phyloP scores from a whole-genome alignment of 1,284 basidiomycete genomes.

The Termitomyces sp. region DNA sequence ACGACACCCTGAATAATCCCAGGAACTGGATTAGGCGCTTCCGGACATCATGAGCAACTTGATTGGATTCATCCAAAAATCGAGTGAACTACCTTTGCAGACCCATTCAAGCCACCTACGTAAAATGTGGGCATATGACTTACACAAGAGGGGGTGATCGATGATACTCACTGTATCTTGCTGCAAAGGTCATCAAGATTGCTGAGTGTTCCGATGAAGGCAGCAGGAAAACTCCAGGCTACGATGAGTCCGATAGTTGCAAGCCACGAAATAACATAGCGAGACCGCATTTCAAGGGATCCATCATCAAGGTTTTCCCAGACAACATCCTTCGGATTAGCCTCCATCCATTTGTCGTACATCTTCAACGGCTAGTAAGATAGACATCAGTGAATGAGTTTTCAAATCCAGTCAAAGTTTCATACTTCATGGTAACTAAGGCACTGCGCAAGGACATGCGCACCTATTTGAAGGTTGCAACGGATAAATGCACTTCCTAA shows the following conservation, averaged over 20 bases:
- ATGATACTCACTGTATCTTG: conserved; percentile 32
- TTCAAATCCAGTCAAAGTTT: conserved; percentile 1
- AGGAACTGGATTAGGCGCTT: conserved; percentile 43
- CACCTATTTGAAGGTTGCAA: conserved; percentile 76
- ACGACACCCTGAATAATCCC: conserved; percentile 70
- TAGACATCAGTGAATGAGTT: background rate
- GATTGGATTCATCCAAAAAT: background rate
- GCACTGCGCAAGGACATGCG: conserved; percentile 64
- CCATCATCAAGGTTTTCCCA: conserved; percentile 50
- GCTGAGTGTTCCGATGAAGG: conserved; percentile 44
- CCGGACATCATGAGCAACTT: background rate
- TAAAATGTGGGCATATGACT: background rate
- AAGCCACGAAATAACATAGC: conserved; percentile 41
- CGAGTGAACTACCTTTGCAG: background rate
- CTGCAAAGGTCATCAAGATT: conserved; percentile 39
- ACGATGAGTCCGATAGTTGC: conserved; percentile 56
- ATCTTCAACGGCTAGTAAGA: conserved; percentile 43
- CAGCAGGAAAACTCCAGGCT: conserved; percentile 62
- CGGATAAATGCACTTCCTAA: conserved; percentile 70
- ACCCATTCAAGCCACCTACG: conserved; percentile 1
- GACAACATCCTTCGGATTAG: conserved; percentile 69
- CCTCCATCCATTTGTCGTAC: conserved; percentile 62
- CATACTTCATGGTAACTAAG: conserved; percentile 50
- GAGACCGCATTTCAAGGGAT: conserved; percentile 40
- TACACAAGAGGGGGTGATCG: background rate